Evolutionary conservation across 2,329 filamentous ascomycete genomes (phyloP).

Genomic region (Ophiostoma sp.): DNA sequence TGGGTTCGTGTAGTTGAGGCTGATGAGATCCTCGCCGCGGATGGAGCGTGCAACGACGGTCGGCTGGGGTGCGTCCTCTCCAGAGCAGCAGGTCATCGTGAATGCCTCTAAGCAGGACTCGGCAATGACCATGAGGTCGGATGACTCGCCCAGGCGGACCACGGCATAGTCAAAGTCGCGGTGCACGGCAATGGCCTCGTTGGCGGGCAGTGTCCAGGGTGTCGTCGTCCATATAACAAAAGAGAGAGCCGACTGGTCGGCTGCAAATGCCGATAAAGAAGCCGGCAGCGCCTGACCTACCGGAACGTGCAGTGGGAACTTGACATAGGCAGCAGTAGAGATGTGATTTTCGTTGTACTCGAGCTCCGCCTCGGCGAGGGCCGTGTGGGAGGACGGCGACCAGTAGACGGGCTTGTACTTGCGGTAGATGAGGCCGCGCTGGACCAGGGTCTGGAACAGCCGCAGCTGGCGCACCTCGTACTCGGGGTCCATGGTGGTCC

Average conservation of each 20-base stretch:
- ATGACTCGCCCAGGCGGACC: constrained; percentile 51
- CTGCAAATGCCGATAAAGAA: background rate
- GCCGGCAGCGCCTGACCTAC: constrained; percentile 32
- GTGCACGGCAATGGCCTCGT: constrained; percentile 80
- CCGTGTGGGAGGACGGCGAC: constrained; percentile 73
- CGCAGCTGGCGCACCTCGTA: constrained; percentile 71
- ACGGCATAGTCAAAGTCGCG: constrained; percentile 68
- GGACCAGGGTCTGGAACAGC: constrained; percentile 70
- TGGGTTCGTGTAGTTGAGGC: constrained; percentile 63
- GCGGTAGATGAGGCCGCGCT: constrained; percentile 67
- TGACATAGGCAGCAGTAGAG: constrained; percentile 71
- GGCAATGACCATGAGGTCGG: constrained; percentile 65
- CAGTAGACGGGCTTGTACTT: constrained; percentile 81
- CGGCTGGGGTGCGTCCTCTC: constrained; percentile 45
- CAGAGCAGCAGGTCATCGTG: constrained; percentile 39
- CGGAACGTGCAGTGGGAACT: constrained; percentile 56
- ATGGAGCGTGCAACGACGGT: constrained; percentile 67
- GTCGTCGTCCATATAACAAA: constrained; percentile 99
- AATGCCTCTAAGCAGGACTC: constrained; percentile 61
- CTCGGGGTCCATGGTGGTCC: constrained; percentile 70
- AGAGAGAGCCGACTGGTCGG: constrained; percentile 42
- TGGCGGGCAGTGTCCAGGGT: constrained; percentile 93
- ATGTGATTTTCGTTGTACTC: constrained; percentile 73
- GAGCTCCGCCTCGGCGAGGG: constrained; percentile 76
- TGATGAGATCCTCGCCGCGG: constrained; percentile 61